Evolutionary conservation across 2,329 filamentous ascomycete species (phyloP).

Genomic region (Sclerotinia sclerotiorum): DNA sequence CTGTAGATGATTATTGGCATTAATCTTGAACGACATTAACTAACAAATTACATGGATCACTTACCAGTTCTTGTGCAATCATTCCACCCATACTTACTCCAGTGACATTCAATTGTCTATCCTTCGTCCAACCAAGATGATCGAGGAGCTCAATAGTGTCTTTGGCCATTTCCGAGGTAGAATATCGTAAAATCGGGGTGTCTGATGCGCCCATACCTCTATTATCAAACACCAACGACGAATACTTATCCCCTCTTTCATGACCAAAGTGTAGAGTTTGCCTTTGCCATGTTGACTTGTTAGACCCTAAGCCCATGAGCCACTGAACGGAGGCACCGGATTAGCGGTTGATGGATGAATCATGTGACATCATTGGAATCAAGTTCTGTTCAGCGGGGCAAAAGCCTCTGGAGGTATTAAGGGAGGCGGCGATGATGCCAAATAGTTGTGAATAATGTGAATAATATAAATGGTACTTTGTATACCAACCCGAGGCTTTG

Average conservation of each 20-base stretch:
- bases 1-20: constrained; percentile 17
- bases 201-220: constrained; percentile 76
- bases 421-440: neutral
- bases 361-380: neutral
- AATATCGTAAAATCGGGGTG: constrained; percentile 75
- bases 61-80: constrained; percentile 80
- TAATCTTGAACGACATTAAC: neutral
- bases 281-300: constrained; percentile 72
- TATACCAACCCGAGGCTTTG: too few relatives aligned
- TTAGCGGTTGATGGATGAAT: constrained; percentile 22
- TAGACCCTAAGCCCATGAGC: constrained; percentile 76
- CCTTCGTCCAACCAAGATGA: constrained; percentile 66
- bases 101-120: constrained; percentile 63
- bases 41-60: constrained; percentile 30
- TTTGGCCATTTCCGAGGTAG: constrained; percentile 79
- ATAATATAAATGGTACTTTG: neutral
- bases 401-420: neutral
- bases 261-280: constrained; percentile 84
- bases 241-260: constrained; percentile 63
- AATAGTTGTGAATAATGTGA: neutral
- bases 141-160: constrained; percentile 71
- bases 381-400: neutral
- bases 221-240: constrained; percentile 78
- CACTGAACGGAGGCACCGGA: constrained; percentile 51
- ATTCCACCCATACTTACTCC: constrained; percentile 88